phyloP scores from a whole-genome alignment of 352 stramenopile species.

The Thraustotheca clavata region DNA sequence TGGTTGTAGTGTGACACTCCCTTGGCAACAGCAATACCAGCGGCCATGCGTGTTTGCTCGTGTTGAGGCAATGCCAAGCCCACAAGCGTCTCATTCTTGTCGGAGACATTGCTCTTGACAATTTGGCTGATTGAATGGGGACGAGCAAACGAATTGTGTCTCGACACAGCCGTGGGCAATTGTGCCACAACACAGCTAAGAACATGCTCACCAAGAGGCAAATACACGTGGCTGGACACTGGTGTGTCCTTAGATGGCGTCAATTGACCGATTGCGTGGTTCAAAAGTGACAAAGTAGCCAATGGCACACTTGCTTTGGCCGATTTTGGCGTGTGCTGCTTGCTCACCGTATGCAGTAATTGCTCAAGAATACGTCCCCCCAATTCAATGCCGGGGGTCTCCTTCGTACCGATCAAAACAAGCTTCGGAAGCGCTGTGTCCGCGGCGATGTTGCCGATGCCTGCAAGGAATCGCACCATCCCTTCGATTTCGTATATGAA shows the following conservation, averaged over 20 bases:
- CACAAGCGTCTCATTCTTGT: conserved; percentile 42
- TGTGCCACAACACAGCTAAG: conserved; percentile 41
- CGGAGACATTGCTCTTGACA: conserved; percentile 39
- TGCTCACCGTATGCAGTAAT: conserved; percentile 6
- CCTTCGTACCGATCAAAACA: conserved; percentile 17
- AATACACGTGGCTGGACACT: conserved; percentile 36
- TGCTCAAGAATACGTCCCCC: conserved; percentile 9
- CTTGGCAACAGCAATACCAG: conserved; percentile 40
- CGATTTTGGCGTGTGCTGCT: not conserved
- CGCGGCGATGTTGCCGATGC: not conserved
- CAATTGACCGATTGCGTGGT: conserved; percentile 38
- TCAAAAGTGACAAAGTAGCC: conserved; percentile 28
- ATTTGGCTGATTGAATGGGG: conserved; percentile 67
- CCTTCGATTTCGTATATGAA: too few relatives aligned
- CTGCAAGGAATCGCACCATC: conserved; percentile 14
- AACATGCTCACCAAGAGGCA: conserved; percentile 27
- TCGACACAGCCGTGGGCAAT: conserved; percentile 49
- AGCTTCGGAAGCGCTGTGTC: conserved; percentile 7
- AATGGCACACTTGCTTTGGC: not conserved
- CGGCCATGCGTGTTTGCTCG: conserved; percentile 46
- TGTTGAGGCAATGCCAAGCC: conserved; percentile 45
- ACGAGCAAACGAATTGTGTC: conserved; percentile 57
- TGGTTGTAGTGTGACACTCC: conserved; percentile 43
- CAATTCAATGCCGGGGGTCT: not conserved
- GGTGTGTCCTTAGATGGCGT: conserved; percentile 35